Percentiles rank a stretch among this genome's conserved stretches.
Conservation (phyloP, 441 rosid genomes). For the Theobroma grandiflorum region DNA sequence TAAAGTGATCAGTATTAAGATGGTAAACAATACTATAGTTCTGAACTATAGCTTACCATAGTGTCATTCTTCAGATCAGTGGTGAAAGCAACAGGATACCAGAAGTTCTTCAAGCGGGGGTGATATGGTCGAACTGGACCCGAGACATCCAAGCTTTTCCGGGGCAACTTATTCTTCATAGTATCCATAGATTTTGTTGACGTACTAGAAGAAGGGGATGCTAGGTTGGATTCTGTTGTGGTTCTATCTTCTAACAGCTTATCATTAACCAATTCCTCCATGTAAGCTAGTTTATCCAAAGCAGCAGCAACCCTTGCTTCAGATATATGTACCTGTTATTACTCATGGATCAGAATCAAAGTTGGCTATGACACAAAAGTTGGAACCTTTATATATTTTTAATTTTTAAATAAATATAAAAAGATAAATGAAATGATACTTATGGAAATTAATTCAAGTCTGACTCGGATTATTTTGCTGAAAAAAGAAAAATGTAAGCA, state of each 20-base stretch:
- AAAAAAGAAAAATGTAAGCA: not conserved
- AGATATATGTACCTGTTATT: conserved; percentile 86
- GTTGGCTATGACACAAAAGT: conserved; percentile 6
- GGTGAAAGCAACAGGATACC: conserved; percentile 95
- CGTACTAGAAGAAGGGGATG: conserved; percentile 54
- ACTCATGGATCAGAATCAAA: conserved; percentile 30
- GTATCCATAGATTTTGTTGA: conserved; percentile 49
- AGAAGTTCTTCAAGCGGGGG: conserved; percentile 79
- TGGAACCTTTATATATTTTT: not conserved
- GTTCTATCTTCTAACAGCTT: conserved; percentile 71
- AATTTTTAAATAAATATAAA: too few species aligned
- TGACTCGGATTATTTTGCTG: not conserved
- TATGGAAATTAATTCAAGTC: not conserved
- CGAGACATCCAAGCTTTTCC: conserved; percentile 78
- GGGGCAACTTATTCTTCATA: conserved; percentile 51
- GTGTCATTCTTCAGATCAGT: conserved; percentile 84
- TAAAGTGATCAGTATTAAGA: not conserved
- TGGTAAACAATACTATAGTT: not conserved
- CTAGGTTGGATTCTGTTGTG: conserved; percentile 48
- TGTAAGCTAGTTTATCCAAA: conserved; percentile 87
- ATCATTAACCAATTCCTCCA: conserved; percentile 90
- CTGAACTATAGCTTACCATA: conserved; percentile 58
- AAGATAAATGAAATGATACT: too few species aligned
- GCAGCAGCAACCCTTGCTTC: conserved; percentile 93
- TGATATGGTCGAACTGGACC: conserved; percentile 90